These are phyloP conservation scores for Uncinocarpus reesii DNA, from an alignment of 2,329 filamentous ascomycete species.

Conservation along the genomic window DNA sequence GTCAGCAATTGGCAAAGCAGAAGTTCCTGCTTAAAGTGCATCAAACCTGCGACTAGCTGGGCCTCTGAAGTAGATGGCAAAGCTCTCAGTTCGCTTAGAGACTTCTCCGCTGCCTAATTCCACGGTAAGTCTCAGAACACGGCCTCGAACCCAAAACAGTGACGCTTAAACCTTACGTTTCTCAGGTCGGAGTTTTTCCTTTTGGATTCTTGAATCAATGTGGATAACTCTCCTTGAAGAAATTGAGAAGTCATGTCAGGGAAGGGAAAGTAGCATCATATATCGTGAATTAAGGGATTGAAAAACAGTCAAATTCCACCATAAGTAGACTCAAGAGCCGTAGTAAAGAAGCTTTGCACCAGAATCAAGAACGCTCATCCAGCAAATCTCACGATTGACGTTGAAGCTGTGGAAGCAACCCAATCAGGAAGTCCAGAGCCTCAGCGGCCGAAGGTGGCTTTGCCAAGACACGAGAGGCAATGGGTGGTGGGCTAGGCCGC, in stretches of 20 bases:
- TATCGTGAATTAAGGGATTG: no score
- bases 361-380: no score
- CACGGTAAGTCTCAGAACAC: neutral
- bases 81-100: conserved; percentile 74
- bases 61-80: conserved; percentile 65
- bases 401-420: neutral
- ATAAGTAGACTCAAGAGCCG: no score
- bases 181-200: conserved; percentile 83
- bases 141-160: no score
- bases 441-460: neutral
- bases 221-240: conserved; percentile 74
- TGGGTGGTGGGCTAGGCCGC: neutral
- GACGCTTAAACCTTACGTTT: conserved; percentile 39
- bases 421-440: conserved; percentile 1
- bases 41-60: conserved; percentile 58
- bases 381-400: no score
- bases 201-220: conserved; percentile 90
- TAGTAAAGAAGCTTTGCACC: no score
- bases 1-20: conserved; percentile 18
- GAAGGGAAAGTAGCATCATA: conserved; percentile 12
- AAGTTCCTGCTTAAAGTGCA: conserved; percentile 12
- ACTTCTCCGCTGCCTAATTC: conserved; percentile 76
- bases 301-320: no score
- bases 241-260: conserved; percentile 79
- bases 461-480: neutral